Base-by-base conservation (phyloP, 768 basidiomycete species). In the Serendipita sp. region DNA sequence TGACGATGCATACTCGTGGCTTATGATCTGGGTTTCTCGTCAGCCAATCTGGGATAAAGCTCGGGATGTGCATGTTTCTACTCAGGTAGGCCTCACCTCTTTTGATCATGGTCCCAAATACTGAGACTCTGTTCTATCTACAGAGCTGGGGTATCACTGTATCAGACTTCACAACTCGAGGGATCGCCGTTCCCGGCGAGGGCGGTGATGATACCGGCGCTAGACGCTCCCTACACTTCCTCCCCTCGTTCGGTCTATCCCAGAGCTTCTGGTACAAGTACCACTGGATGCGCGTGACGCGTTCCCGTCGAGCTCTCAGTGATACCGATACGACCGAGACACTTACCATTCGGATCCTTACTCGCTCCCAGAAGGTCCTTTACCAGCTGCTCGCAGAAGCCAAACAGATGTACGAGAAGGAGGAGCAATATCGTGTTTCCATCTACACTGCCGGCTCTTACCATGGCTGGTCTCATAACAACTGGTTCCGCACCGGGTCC, bases 11-110 rank as follows among this genome's bases (percentile, higher is more conserved):
- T 86, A 78, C 68, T 72, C 78, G 44, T 88, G 87, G 87, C 76
- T 88, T 69, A 79, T 86, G 78, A 72, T 78, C 44, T 88, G 86
- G 86, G 72, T 88, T 0, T 81, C 83, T 3, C 76, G 77, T 62
- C 81, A 82, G 45, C 78, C 82, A 18, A 74, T 78, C n/a, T 87
- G 83, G 83, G 73, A 78, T 79, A 72, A 72, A 43, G 78, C 81
- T 4, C 79, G 83, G 5, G 76, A 79, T 64, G 74, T 85, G 31
- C 72, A 81, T 50, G 73, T 85, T 43, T 78, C 75, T 67, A 84
- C 82, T 45, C 18, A 67, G 48, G 48, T 52, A 27, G 67, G 60
- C 29, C 50, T 33, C 23, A 37, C 23, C 55, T 18, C 33, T n/a
- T 13, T 40, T 1, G 40, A 40, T 5, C 40, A 40, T 43, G 34